Evolutionary conservation across 108 stramenopile species (phyloP), one percentile per base, ranked within the genome.

Genomic region (Pseudonitzschia pungens): DNA sequence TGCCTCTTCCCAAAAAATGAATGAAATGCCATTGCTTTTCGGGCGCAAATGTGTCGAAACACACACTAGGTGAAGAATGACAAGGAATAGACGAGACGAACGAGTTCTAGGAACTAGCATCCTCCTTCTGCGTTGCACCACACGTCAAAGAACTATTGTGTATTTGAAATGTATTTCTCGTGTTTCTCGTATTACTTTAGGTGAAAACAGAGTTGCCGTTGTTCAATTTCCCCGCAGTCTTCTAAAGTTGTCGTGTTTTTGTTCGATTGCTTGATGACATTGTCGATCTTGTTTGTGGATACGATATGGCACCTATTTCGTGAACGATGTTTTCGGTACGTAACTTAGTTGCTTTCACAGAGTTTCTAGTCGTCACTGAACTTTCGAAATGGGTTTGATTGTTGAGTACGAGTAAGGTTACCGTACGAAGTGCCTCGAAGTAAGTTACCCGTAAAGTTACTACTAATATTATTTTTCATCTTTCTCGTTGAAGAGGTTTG

Each of bases 41-140:
- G 59, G 9, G 2, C 70, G 66, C 14, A 77, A 43, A 66, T 77
- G 11, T 11, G 76, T 77, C 0, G 84, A 81, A 57, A 86, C 83
- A 21, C 87, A 84, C 24, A 84, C 81, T 4, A 89, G 77, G 67
- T 89, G 87, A 18, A 89, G 45, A 18, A 86, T 57, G 20, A 89
- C 73, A 31, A 89, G 73, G 59, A 89, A 89, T 48, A 89, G 52
- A 15, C 87, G 71, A 1, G 87, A 86, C 27, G 87, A 89, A 42
- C 87, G 73, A 8, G 81, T 81, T 67, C 73, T 82, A 14, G 54
- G 16, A 55, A 55, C 28, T 21, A 40, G 18, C 53, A 62, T 62
- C 33, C n/a, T 22, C 26, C 22, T 31, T 58, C 57, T 22, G 5
- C 22, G 12, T 58, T 14, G n/a, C 53, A 54, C 53, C 14, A 15